Evolutionary conservation across 257 asterid genomes (phyloP).

Genomic region (Solanum chiquidenum): DNA sequence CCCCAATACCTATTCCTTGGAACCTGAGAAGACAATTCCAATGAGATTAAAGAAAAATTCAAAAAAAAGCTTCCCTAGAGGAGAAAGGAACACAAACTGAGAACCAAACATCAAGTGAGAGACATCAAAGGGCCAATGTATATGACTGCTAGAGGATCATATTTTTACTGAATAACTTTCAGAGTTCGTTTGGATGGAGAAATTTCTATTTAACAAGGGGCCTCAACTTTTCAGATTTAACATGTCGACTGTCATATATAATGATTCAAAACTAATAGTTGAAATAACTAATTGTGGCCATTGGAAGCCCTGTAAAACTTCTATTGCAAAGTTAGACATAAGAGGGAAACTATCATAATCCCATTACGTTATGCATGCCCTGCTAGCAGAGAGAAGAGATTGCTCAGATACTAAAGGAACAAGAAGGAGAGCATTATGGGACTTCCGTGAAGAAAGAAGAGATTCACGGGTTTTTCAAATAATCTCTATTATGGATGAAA

Average conservation of each 20-base stretch:
- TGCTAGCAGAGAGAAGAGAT: neutral
- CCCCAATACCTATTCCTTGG: conserved; percentile 98
- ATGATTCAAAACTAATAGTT: neutral
- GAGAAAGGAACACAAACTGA: neutral
- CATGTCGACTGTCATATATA: neutral
- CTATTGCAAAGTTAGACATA: neutral
- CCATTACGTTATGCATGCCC: neutral
- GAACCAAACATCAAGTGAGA: neutral
- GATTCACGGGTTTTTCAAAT: neutral
- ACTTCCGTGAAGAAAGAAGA: neutral
- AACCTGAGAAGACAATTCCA: conserved; percentile 43
- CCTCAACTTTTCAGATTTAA: neutral
- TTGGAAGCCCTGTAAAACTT: neutral
- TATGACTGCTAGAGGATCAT: neutral
- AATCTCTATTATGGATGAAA: neutral
- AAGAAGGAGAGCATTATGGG: neutral
- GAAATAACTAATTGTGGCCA: neutral
- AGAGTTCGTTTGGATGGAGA: neutral
- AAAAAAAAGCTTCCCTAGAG: neutral
- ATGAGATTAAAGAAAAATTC: neutral
- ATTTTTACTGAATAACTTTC: neutral
- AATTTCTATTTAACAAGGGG: neutral
- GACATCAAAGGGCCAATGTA: neutral
- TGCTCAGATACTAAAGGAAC: neutral
- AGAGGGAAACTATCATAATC: neutral